A percentile compares a stretch with the other conserved stretches of the same genome.
Evolutionary conservation across 352 stramenopile genomes (phyloP).

Genomic region (Phytophthora pisi): DNA sequence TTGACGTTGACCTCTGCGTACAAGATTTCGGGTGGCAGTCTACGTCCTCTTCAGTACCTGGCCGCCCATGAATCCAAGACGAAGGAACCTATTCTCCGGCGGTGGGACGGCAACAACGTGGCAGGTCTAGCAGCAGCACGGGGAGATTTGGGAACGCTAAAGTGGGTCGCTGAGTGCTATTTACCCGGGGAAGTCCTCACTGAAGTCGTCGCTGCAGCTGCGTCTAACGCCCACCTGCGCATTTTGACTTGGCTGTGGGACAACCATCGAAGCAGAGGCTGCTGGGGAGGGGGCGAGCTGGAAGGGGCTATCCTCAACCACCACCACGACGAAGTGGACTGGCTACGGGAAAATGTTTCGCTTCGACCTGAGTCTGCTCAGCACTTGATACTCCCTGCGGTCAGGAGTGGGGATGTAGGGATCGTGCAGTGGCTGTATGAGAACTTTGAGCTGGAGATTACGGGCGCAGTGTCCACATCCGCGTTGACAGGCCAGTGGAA

Average conservation of each 20-base stretch:
- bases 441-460: background rate
- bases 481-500: slow-evolving; percentile 13
- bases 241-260: slow-evolving; percentile 25
- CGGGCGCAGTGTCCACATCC: background rate
- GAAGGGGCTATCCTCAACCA: slow-evolving; percentile 31
- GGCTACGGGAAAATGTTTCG: slow-evolving; percentile 35
- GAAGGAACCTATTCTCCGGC: slow-evolving; percentile 23
- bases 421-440: slow-evolving; percentile 25
- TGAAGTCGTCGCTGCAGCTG: slow-evolving; percentile 21
- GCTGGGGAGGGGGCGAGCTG: slow-evolving; percentile 27
- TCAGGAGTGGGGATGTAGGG: slow-evolving; percentile 14
- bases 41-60: slow-evolving; percentile 21
- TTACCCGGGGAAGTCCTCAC: slow-evolving; percentile 17
- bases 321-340: slow-evolving; percentile 44
- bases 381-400: slow-evolving; percentile 13
- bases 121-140: slow-evolving; percentile 13
- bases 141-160: slow-evolving; percentile 18
- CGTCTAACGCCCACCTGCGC: slow-evolving; percentile 9
- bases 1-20: too few species aligned
- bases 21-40: slow-evolving; percentile 2
- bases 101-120: slow-evolving; percentile 19
- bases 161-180: slow-evolving; percentile 20
- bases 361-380: slow-evolving; percentile 3
- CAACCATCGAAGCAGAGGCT: slow-evolving; percentile 2
- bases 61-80: background rate